Percentiles rank a stretch among this genome's conserved stretches.
phyloP scores from a whole-genome alignment of 495 filamentous ascomycete species.

The Penicillium tannophilum region DNA sequence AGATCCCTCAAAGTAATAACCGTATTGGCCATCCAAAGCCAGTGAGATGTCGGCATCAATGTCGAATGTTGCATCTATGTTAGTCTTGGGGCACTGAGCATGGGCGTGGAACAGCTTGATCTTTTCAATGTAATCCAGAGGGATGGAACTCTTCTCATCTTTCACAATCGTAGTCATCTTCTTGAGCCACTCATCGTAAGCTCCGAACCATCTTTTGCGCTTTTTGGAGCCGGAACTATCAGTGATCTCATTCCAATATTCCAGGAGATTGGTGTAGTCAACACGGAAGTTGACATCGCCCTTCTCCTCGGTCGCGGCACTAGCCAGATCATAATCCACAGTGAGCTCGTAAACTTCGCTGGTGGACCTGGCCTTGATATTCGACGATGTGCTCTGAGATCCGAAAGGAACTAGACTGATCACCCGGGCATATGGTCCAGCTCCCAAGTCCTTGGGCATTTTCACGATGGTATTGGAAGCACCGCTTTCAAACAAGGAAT shows the following conservation, averaged over 20 bases:
- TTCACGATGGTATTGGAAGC: conserved; percentile 9
- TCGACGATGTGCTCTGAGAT: background rate
- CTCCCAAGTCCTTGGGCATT: conserved; percentile 9
- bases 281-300: conserved; percentile 1
- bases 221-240: background rate
- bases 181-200: background rate
- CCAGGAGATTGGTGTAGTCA: background rate
- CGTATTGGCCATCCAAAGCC: conserved; percentile 4
- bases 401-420: conserved; percentile 5
- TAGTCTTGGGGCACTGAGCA: background rate
- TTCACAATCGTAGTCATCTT: conserved; percentile 12
- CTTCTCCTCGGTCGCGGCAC: background rate
- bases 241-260: conserved; percentile 8
- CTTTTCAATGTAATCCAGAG: conserved; percentile 1
- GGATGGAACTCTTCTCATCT: background rate
- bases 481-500: conserved; percentile 1
- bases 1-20: conserved; percentile 13
- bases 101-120: conserved; percentile 9
- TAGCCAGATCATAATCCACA: conserved; percentile 6
- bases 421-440: conserved; percentile 8
- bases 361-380: background rate
- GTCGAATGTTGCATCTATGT: background rate
- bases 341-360: background rate
- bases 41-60: conserved; percentile 8
- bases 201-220: conserved; percentile 11